A percentile compares a stretch with the other conserved stretches of the same genome.
phyloP scores from a whole-genome alignment of 805 yeast genomes.

The Lachancea meyersii region DNA sequence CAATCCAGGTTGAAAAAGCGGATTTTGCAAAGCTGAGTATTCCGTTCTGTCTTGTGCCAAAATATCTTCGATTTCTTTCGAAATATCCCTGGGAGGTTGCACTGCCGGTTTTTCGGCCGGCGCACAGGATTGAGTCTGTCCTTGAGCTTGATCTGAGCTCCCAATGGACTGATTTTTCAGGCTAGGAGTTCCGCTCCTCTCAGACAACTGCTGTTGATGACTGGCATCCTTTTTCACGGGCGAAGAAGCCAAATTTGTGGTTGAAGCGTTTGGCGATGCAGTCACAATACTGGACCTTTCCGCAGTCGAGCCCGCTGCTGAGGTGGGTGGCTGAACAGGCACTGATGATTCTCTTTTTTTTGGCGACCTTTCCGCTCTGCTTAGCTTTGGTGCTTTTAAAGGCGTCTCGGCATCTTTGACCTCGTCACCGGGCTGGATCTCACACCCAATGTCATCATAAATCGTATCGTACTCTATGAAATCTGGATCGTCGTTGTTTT shows the following conservation, averaged over 20 bases:
- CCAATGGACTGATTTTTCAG: constrained; percentile 10
- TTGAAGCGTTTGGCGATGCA: constrained; percentile 14
- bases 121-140: background rate
- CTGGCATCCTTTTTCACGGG: constrained; percentile 3
- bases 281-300: background rate
- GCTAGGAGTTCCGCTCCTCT: constrained; percentile 7
- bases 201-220: constrained; percentile 16
- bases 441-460: constrained; percentile 72
- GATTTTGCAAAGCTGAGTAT: constrained; percentile 25
- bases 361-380: constrained; percentile 32
- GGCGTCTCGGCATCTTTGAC: constrained; percentile 29
- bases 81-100: constrained; percentile 25
- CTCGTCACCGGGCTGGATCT: constrained; percentile 41
- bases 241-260: background rate
- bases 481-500: constrained; percentile 86
- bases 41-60: constrained; percentile 22
- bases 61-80: constrained; percentile 25
- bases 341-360: constrained; percentile 33
- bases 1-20: constrained; percentile 28
- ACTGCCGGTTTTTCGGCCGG: constrained; percentile 8
- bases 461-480: constrained; percentile 90
- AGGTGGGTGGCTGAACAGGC: constrained; percentile 1
- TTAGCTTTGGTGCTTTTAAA: constrained; percentile 1
- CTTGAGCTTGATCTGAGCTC: constrained; percentile 3
- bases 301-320: background rate